Evolutionary conservation across 495 filamentous ascomycete species (phyloP).

Genomic region (Aspergillus bertholletiae): DNA sequence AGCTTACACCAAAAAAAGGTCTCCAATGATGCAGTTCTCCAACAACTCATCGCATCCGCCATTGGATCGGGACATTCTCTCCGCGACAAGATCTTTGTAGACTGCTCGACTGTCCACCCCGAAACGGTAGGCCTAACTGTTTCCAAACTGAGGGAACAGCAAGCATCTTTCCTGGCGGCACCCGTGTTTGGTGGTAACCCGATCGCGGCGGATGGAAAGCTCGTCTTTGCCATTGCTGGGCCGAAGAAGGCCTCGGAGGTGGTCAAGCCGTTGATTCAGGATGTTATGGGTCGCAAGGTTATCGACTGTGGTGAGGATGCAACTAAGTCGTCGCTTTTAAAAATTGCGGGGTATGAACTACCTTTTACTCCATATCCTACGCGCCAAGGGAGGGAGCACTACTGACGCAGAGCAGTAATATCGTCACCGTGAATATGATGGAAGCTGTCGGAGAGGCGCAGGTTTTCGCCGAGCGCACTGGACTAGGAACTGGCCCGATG

Average conservation of each 20-base stretch:
- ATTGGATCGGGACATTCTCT: conserved; percentile 31
- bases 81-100: conserved; percentile 46
- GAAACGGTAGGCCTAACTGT: conserved; percentile 34
- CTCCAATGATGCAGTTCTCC: conserved; percentile 38
- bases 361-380: background rate
- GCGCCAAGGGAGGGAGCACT: too few species aligned
- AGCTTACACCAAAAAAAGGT: conserved; percentile 29
- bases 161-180: conserved; percentile 38
- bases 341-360: conserved; percentile 37
- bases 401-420: conserved; percentile 28
- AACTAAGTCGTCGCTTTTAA: conserved; percentile 41
- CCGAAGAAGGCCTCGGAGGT: conserved; percentile 29
- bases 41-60: conserved; percentile 31
- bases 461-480: conserved; percentile 53
- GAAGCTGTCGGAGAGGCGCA: conserved; percentile 52
- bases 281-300: conserved; percentile 43
- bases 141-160: conserved; percentile 28
- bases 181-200: conserved; percentile 46
- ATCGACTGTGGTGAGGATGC: conserved; percentile 48
- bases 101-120: conserved; percentile 47
- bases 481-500: conserved; percentile 46
- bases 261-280: conserved; percentile 43
- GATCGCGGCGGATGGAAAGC: conserved; percentile 41
- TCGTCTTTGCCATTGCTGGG: conserved; percentile 46
- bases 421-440: conserved; percentile 47